Base-by-base conservation (phyloP, 2,329 filamentous ascomycete genomes). In the Cordyceps pruinosa region DNA sequence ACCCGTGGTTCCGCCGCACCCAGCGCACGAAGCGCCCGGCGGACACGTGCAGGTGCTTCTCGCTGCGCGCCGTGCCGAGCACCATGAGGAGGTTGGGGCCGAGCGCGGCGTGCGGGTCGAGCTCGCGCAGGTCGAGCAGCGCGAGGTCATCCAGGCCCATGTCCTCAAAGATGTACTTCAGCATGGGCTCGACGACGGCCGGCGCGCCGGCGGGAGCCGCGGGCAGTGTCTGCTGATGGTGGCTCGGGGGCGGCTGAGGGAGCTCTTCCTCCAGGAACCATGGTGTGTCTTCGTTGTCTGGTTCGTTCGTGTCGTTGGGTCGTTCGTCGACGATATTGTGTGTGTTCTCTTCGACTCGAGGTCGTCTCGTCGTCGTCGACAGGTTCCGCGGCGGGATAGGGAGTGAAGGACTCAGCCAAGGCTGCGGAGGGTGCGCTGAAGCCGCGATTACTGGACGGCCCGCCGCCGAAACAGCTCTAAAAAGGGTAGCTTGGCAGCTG, bases 51-150 rank as follows among this genome's bases (percentile, higher is more conserved):
- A 99, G 77, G 74, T 99, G 94, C 53, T 93, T 91, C 70, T 97
- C 90, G 65, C 90, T 95, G 58, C 94, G 87, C 15, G 93, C 90
- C 9, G 91, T 96, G 41, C 88, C 91, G 61, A 99, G 84, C 30
- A 99, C 74, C 94, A 97, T 97, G 55, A 99, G 80, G 28, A 97
- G 79, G 65, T 93, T 92, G 2, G 89, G 84, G 1, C 94, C 94
- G 1, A 99, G 80, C 0, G 92, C 92, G 0, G 93, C 86, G 0
- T 92, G 89, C 1, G 92, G 91, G 64, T 97, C 89, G 50, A 97
- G 79, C 37, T 83, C 75, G 57, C 94, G 89, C 32, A 99, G 78
- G 67, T 99, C 94, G 48, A 96, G 77, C 6, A 99, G 73, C 1
- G 79, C 79, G 47, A 99, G 77, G 57, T 91, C 83, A 68, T 97